Conservation (phyloP, 1,284 basidiomycete genomes). For the Flammula alnicola region DNA sequence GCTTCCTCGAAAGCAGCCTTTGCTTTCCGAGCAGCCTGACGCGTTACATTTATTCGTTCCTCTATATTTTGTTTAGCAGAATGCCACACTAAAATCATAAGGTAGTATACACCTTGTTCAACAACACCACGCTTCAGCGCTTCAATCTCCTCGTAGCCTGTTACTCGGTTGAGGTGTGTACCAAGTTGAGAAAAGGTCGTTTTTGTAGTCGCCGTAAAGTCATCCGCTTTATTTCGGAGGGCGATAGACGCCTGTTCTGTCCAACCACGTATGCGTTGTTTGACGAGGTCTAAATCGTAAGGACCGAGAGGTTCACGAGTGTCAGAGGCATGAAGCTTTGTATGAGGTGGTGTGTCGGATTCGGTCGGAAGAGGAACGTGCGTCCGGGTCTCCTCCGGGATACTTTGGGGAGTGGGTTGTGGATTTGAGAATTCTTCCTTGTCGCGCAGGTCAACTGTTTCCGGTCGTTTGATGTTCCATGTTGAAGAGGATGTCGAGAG, state of each 20-base stretch:
- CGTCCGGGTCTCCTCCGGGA: constrained; percentile 1
- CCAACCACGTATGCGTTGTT: constrained; percentile 54
- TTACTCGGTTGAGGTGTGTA: constrained; percentile 79
- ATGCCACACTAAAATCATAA: constrained; percentile 4
- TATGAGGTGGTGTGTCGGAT: constrained; percentile 4
- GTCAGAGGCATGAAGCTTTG: constrained; percentile 1
- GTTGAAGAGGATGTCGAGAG: constrained; percentile 29
- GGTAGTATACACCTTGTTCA: constrained; percentile 65
- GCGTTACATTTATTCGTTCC: constrained; percentile 61
- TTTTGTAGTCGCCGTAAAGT: constrained; percentile 58
- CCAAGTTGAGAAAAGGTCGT: constrained; percentile 75
- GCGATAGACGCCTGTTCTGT: constrained; percentile 49
- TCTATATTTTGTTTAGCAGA: constrained; percentile 50
- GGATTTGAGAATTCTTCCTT: constrained; percentile 3
- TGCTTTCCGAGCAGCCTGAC: constrained; percentile 64
- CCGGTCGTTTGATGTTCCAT: constrained; percentile 25
- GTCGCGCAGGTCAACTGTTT: constrained; percentile 5
- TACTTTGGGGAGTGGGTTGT: not conserved
- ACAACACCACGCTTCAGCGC: constrained; percentile 79
- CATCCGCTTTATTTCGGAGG: constrained; percentile 59
- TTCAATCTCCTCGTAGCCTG: constrained; percentile 92
- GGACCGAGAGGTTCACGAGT: constrained; percentile 21
- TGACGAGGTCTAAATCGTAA: constrained; percentile 37
- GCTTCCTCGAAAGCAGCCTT: constrained; percentile 79
- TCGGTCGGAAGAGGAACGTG: constrained; percentile 3